These are phyloP conservation scores for Termitomyces sp. DNA, from an alignment of 768 basidiomycete species.

Conservation along the genomic window DNA sequence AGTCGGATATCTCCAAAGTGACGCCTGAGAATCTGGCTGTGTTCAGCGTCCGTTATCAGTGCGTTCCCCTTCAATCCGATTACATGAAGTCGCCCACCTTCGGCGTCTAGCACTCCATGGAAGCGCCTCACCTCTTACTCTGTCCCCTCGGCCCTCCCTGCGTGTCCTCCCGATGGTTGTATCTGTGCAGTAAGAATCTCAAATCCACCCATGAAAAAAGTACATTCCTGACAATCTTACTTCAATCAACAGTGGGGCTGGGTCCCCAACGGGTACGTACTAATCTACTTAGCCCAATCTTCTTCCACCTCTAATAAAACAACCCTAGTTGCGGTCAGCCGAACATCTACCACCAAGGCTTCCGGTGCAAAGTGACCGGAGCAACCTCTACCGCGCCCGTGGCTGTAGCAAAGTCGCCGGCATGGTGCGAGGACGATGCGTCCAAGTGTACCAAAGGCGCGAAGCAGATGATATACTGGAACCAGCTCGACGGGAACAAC, in stretches of 20 bases:
- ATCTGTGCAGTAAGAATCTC: conserved; percentile 41
- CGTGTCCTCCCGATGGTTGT: conserved; percentile 46
- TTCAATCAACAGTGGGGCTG: conserved; percentile 41
- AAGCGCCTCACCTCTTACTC: conserved; percentile 41
- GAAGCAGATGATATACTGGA: conserved; percentile 55
- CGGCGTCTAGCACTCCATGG: conserved; percentile 42
- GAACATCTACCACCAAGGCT: conserved; percentile 46
- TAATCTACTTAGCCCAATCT: too few species aligned
- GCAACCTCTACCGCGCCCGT: conserved; percentile 35
- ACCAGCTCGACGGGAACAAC: conserved; percentile 45
- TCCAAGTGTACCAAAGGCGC: conserved; percentile 39
- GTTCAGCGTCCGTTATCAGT: conserved; percentile 48
- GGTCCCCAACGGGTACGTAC: conserved; percentile 39
- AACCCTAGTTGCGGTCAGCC: conserved; percentile 41
- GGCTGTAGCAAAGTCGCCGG: conserved; percentile 37
- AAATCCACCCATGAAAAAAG: background rate
- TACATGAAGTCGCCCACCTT: background rate
- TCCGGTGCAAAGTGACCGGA: conserved; percentile 44
- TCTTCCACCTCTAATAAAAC: background rate
- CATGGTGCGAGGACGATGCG: conserved; percentile 47
- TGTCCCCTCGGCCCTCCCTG: conserved; percentile 43
- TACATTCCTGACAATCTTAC: background rate
- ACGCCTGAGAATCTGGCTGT: conserved; percentile 45
- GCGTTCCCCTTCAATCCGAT: conserved; percentile 9
- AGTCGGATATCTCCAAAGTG: conserved; percentile 44